Evolutionary conservation across 2,329 filamentous ascomycete species (phyloP).

Genomic region (Hypoxylon sp.): DNA sequence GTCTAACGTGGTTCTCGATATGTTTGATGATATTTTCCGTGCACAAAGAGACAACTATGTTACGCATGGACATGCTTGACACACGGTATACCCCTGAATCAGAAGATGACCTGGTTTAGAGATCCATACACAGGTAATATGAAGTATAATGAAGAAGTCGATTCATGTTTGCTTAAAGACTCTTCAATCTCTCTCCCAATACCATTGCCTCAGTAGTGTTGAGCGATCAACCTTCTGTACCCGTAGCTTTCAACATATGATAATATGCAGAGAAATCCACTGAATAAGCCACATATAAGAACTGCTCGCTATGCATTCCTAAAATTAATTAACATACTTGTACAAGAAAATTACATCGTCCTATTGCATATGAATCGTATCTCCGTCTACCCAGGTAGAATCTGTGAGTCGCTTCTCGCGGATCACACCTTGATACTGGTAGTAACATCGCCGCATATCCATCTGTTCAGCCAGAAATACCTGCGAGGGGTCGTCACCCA

Average conservation of each 20-base stretch:
- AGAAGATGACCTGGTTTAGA: not conserved
- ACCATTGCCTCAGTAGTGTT: not conserved
- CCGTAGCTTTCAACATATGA: not conserved
- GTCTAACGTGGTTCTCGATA: not conserved
- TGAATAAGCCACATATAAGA: not conserved
- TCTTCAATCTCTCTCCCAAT: not conserved
- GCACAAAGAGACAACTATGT: not conserved
- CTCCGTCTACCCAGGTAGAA: slow-evolving; percentile 38
- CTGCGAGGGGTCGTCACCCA: slow-evolving; percentile 23
- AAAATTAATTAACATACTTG: slow-evolving; percentile 15
- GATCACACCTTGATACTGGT: slow-evolving; percentile 38
- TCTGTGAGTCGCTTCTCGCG: slow-evolving; percentile 37
- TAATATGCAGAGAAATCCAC: not conserved
- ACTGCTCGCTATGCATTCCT: slow-evolving; percentile 8
- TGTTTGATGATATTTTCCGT: not conserved
- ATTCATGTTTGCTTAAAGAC: not conserved
- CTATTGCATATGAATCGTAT: slow-evolving; percentile 37
- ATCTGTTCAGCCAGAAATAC: slow-evolving; percentile 25
- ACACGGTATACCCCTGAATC: not conserved
- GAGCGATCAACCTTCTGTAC: not conserved
- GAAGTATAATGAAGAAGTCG: not conserved
- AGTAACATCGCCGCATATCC: slow-evolving; percentile 45
- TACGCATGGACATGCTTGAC: not conserved
- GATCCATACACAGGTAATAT: not conserved
- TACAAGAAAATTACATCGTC: not conserved